Conservation (phyloP, 1,284 basidiomycete genomes). For the Phylloporus gajari region DNA sequence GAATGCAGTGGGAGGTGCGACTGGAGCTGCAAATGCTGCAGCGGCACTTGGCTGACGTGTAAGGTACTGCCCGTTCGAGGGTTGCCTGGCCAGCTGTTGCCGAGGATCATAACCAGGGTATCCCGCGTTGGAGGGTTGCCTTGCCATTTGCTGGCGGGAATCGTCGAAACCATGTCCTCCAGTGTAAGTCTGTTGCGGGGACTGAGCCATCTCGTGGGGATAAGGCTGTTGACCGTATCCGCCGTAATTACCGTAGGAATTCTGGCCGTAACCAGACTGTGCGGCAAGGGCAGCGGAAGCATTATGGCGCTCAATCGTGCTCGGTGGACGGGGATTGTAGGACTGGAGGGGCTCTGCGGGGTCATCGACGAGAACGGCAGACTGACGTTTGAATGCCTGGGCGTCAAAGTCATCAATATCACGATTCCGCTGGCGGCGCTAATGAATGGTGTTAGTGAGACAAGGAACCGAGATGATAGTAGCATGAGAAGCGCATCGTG, state of each 20-base stretch:
- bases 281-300: slow-evolving; percentile 36
- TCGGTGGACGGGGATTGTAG: slow-evolving; percentile 60
- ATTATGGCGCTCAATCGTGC: slow-evolving; percentile 64
- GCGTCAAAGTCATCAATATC: slow-evolving; percentile 62
- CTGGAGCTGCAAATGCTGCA: slow-evolving; percentile 28
- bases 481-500: slow-evolving; percentile 51
- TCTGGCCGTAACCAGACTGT: slow-evolving; percentile 37
- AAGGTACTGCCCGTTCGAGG: slow-evolving; percentile 40
- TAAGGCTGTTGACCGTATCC: slow-evolving; percentile 53
- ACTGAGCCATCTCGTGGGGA: slow-evolving; percentile 31
- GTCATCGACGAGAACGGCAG: slow-evolving; percentile 66
- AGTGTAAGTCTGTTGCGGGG: not conserved
- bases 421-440: slow-evolving; percentile 54
- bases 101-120: slow-evolving; percentile 31
- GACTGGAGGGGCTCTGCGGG: slow-evolving; percentile 42
- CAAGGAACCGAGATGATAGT: slow-evolving; percentile 3
- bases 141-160: slow-evolving; percentile 36
- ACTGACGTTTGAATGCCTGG: slow-evolving; percentile 66
- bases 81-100: slow-evolving; percentile 41
- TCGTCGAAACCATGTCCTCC: slow-evolving; percentile 35
- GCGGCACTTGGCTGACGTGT: slow-evolving; percentile 33
- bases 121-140: slow-evolving; percentile 32
- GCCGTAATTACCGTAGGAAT: slow-evolving; percentile 42
- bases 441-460: slow-evolving; percentile 42
- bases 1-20: slow-evolving; percentile 6